These are phyloP conservation scores for Corinectria fuckeliana DNA, from an alignment of 2,329 filamentous ascomycete species.

Conservation along the genomic window DNA sequence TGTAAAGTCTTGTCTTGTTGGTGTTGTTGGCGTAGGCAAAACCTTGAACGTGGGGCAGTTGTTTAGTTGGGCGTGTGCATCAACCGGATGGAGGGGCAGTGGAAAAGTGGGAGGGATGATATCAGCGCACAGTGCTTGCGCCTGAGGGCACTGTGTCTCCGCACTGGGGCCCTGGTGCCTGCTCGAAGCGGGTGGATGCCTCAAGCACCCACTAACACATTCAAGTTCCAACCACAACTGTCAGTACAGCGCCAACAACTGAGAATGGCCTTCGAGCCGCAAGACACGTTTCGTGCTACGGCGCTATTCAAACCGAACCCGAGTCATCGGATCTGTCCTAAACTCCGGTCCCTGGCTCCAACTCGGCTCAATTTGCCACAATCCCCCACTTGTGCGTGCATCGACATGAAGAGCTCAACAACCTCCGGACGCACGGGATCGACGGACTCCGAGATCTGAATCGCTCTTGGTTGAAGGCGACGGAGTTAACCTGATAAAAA, in stretches of 20 bases:
- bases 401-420: neutral
- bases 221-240: neutral
- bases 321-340: neutral
- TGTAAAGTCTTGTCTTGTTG: slow-evolving; percentile 13
- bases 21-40: slow-evolving; percentile 27
- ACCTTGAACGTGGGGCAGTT: slow-evolving; percentile 40
- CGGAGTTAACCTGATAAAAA: neutral
- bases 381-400: neutral
- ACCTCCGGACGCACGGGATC: neutral
- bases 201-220: neutral
- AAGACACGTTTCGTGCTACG: neutral
- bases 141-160: slow-evolving; percentile 13
- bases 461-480: neutral
- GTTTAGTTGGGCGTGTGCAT: slow-evolving; percentile 18
- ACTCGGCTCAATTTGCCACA: neutral
- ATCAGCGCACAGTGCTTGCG: slow-evolving; percentile 40
- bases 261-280: too few relatives aligned
- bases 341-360: neutral
- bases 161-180: slow-evolving; percentile 23
- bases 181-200: slow-evolving; percentile 26
- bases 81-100: slow-evolving; percentile 37
- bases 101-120: slow-evolving; percentile 34
- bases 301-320: neutral
- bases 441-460: neutral
- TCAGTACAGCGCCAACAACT: neutral